These are phyloP conservation scores for Inonotus hispidus DNA, from an alignment of 1,284 basidiomycete genomes.

Conservation along the genomic window DNA sequence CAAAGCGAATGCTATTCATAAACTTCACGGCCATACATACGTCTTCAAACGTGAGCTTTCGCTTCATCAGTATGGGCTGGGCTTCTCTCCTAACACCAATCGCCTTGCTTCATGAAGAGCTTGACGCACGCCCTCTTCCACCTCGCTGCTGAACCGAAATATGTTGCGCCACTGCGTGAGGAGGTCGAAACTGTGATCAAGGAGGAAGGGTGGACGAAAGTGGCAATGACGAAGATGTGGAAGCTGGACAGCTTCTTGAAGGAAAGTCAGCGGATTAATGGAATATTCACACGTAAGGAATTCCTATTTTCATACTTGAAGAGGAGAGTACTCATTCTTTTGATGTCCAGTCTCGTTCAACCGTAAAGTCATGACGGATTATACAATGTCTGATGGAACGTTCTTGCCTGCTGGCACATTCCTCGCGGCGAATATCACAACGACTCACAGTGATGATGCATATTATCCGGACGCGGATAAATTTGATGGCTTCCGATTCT, in stretches of 20 bases:
- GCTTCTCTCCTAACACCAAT: conserved; percentile 15
- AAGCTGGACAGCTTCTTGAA: conserved; percentile 48
- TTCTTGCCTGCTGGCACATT: conserved; percentile 39
- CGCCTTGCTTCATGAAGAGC: conserved; percentile 23
- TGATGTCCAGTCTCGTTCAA: conserved; percentile 19
- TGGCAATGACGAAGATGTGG: conserved; percentile 36
- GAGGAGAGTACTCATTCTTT: background rate
- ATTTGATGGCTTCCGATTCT: conserved; percentile 45
- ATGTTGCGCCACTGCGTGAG: conserved; percentile 37
- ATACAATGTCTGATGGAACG: conserved; percentile 37
- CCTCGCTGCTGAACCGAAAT: conserved; percentile 38
- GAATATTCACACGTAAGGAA: conserved; percentile 24
- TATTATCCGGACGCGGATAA: conserved; percentile 36
- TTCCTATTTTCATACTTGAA: background rate
- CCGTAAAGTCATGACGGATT: conserved; percentile 30
- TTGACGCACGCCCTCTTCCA: conserved; percentile 36
- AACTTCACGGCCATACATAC: conserved; percentile 33
- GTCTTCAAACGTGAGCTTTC: conserved; percentile 24
- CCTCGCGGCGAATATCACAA: conserved; percentile 37
- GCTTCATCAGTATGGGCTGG: conserved; percentile 15
- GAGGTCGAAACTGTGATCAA: conserved; percentile 35
- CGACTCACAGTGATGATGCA: conserved; percentile 37
- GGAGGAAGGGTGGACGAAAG: conserved; percentile 41
- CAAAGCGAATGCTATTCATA: conserved; percentile 23
- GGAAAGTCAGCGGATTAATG: conserved; percentile 37